Evolutionary conservation across 23 red algal species (phyloP).

Genomic region (Agarophyton chilense): DNA sequence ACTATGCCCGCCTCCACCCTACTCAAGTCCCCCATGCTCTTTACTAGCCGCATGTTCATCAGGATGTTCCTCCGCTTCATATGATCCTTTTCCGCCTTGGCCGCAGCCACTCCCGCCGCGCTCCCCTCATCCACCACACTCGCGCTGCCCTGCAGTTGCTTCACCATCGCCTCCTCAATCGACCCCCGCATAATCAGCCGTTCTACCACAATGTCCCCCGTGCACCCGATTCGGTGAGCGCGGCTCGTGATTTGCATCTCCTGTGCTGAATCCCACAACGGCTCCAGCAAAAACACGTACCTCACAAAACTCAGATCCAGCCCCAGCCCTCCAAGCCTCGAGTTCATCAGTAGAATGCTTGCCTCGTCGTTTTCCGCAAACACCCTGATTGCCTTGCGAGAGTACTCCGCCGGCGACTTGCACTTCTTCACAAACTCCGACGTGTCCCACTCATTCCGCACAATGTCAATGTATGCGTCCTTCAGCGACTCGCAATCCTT

Average conservation of each 20-base stretch:
- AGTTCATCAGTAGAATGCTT: slow-evolving; percentile 58
- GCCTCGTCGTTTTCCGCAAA: slow-evolving; percentile 32
- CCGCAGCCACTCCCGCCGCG: neutral
- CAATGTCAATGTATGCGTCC: slow-evolving; percentile 56
- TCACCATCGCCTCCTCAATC: slow-evolving; percentile 81
- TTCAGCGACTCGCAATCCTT: slow-evolving; percentile 17
- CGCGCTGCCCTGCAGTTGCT: slow-evolving; percentile 8
- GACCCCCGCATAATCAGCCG: slow-evolving; percentile 82
- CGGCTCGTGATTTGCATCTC: slow-evolving; percentile 94
- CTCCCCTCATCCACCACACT: neutral
- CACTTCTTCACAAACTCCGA: slow-evolving; percentile 3
- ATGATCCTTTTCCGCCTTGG: slow-evolving; percentile 17
- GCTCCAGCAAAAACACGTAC: slow-evolving; percentile 89
- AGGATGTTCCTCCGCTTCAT: slow-evolving; percentile 2
- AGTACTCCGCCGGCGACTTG: slow-evolving; percentile 24
- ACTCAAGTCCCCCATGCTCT: slow-evolving; percentile 13
- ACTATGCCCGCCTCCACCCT: neutral
- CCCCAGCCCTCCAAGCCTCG: slow-evolving; percentile 59
- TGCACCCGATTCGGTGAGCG: slow-evolving; percentile 92
- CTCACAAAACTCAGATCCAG: slow-evolving; percentile 93
- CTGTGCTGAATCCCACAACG: slow-evolving; percentile 81
- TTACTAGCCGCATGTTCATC: slow-evolving; percentile 2
- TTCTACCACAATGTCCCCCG: slow-evolving; percentile 74
- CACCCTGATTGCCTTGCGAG: slow-evolving; percentile 20
- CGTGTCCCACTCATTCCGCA: slow-evolving; percentile 22